Conservation (phyloP, 116 monocot genomes). For the Cymodocea nodosa region DNA sequence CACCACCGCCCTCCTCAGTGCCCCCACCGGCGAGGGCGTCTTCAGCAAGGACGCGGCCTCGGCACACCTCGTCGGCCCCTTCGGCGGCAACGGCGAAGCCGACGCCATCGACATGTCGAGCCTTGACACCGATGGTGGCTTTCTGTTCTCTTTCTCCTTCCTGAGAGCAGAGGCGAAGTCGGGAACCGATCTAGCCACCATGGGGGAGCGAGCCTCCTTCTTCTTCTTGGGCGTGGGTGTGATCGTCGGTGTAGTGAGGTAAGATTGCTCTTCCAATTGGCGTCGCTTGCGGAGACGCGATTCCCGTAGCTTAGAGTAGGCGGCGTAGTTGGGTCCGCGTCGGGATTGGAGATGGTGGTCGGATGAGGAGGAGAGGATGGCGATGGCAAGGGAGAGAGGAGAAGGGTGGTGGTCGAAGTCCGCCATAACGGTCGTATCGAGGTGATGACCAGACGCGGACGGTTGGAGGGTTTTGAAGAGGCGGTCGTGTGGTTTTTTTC, state of each 20-base stretch:
- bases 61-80: not conserved
- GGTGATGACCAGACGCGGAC: not conserved
- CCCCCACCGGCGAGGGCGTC: not conserved
- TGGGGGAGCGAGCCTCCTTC: not conserved
- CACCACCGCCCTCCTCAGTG: not conserved
- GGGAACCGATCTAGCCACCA: conserved; percentile 10
- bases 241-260: not conserved
- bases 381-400: not conserved
- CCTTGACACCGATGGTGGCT: conserved; percentile 4
- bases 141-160: conserved; percentile 30
- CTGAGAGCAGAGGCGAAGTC: conserved; percentile 7
- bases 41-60: not conserved
- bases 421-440: not conserved
- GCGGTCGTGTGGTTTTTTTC: not conserved
- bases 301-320: conserved; percentile 41
- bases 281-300: conserved; percentile 16
- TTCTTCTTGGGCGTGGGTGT: not conserved
- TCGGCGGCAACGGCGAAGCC: not conserved
- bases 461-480: not conserved
- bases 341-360: conserved; percentile 4
- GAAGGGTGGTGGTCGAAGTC: not conserved
- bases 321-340: conserved; percentile 28
- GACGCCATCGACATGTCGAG: not conserved
- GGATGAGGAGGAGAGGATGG: not conserved
- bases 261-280: not conserved